A percentile compares a stretch with the other conserved stretches of the same genome.
Evolutionary conservation across 495 filamentous ascomycete species (phyloP).

Genomic region (Podospora fimiseda): DNA sequence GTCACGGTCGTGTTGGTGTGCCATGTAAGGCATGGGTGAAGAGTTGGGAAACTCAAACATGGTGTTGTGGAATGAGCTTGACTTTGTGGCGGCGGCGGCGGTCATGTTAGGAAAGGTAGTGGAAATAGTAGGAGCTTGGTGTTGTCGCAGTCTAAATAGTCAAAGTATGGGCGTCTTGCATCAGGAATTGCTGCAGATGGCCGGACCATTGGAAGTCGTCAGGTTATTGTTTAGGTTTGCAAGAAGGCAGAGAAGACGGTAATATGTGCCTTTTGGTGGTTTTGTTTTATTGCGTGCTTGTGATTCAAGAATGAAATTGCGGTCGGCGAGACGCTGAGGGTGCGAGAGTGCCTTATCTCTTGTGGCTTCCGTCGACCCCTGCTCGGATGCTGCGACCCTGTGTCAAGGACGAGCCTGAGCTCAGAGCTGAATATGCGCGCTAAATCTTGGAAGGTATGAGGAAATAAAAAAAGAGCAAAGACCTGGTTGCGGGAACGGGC

Average conservation of each 20-base stretch:
- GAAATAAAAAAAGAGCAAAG: too few species aligned
- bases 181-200: conserved; percentile 2
- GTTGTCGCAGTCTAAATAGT: background rate
- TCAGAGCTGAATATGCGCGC: too few species aligned
- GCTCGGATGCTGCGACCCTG: background rate
- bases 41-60: conserved; percentile 19
- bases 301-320: conserved; percentile 8
- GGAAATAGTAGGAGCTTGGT: background rate
- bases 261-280: background rate
- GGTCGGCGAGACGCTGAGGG: conserved; percentile 3
- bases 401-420: too few species aligned
- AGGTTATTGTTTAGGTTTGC: background rate
- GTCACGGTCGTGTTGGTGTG: conserved; percentile 33
- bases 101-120: background rate
- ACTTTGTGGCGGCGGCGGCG: background rate
- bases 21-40: conserved; percentile 3
- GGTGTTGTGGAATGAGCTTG: background rate
- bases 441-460: too few species aligned
- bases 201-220: conserved; percentile 13
- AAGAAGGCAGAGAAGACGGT: background rate
- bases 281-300: conserved; percentile 9
- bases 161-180: background rate
- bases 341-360: conserved; percentile 8
- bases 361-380: background rate
- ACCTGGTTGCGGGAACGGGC: too few species aligned